These are phyloP conservation scores for Malus hybrid DNA, from an alignment of 331 rosid genomes.

Conservation along the genomic window DNA sequence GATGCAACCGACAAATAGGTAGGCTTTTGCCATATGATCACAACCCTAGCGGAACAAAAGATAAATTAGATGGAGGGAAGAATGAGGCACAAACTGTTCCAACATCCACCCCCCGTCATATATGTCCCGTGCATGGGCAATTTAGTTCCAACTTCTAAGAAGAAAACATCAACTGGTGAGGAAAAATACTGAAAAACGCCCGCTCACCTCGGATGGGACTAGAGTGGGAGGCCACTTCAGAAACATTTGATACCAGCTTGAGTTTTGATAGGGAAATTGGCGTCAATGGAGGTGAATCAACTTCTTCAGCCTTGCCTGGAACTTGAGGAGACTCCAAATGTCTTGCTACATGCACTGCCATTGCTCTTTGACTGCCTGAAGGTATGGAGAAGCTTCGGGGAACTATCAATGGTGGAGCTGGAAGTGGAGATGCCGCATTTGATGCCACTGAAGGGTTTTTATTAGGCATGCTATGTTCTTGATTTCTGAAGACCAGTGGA, in stretches of 20 bases:
- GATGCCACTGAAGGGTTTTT: slow-evolving; percentile 45
- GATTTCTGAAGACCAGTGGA: slow-evolving; percentile 55
- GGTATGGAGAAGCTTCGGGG: slow-evolving; percentile 87
- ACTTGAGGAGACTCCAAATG: slow-evolving; percentile 56
- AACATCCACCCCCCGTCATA: neutral
- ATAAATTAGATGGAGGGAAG: too few relatives aligned
- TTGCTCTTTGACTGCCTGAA: slow-evolving; percentile 63
- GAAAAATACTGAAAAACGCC: neutral
- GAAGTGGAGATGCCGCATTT: slow-evolving; percentile 74
- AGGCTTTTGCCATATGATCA: too few relatives aligned
- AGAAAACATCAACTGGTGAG: neutral
- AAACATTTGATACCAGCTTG: slow-evolving; percentile 26
- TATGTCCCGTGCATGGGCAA: neutral
- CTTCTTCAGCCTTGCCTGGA: slow-evolving; percentile 47
- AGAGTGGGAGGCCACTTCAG: slow-evolving; percentile 52
- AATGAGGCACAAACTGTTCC: neutral
- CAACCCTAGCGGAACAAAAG: too few relatives aligned
- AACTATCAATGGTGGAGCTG: slow-evolving; percentile 63
- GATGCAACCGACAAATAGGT: too few relatives aligned
- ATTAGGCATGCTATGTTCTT: slow-evolving; percentile 32
- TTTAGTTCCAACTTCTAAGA: neutral
- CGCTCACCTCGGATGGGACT: slow-evolving; percentile 55
- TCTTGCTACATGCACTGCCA: slow-evolving; percentile 48
- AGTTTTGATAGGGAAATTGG: slow-evolving; percentile 46
- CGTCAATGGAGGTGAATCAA: slow-evolving; percentile 63